These are phyloP conservation scores for Hyparrhenia diplandra DNA, from an alignment of 176 grass and related monocot genomes.

Conservation along the genomic window DNA sequence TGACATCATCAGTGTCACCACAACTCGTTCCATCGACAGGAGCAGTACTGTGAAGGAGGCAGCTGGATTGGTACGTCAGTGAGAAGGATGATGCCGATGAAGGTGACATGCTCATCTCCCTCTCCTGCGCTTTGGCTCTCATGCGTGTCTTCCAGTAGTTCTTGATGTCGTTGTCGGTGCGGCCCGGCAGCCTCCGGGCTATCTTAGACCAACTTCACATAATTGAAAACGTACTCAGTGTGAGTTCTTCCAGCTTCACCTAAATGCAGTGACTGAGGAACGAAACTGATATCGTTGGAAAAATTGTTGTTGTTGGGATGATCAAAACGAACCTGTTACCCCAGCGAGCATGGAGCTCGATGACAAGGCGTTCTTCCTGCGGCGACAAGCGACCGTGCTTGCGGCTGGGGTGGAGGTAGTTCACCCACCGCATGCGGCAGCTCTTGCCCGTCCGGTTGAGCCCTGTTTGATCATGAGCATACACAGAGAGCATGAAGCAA, in stretches of 20 bases:
- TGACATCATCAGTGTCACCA: background rate
- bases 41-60: background rate
- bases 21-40: background rate
- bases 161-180: constrained; percentile 82
- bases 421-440: background rate
- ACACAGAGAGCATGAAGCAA: too few species aligned
- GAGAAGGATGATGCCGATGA: constrained; percentile 43
- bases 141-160: constrained; percentile 82
- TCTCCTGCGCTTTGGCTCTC: constrained; percentile 74
- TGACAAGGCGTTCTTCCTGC: background rate
- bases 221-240: background rate
- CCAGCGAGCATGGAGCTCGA: background rate
- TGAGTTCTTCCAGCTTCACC: background rate
- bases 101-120: constrained; percentile 27
- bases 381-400: background rate
- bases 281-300: background rate
- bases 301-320: background rate
- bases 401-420: background rate
- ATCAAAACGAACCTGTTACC: background rate
- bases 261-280: too few species aligned
- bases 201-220: constrained; percentile 67
- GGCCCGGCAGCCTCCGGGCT: constrained; percentile 54
- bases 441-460: background rate
- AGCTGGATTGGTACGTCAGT: constrained; percentile 29
- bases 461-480: too few species aligned